Evolutionary conservation across 169 alveolate genomes (phyloP), one percentile per base, ranked within the genome.

Genomic region (Blepharisma undulans): DNA sequence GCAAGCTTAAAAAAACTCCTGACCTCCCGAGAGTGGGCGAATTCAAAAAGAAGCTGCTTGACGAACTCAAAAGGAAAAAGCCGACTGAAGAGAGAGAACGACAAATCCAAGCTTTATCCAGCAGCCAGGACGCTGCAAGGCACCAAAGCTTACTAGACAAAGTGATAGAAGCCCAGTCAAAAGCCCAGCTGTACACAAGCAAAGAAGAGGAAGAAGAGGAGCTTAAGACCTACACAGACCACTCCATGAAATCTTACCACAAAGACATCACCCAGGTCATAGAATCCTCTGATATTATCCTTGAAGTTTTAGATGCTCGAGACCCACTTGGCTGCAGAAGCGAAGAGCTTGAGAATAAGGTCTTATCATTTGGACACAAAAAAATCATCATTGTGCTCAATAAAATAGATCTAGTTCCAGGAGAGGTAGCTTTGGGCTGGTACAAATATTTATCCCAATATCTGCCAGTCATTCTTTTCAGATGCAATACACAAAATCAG

Each of bases 401-500:
- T 93, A 98, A 98, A 91, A 96, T 98, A 14, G 99, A 98, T 92
- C 93, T 98, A 90, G 97, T 98, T 30, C 99, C 99, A n/a, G 94
- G 96, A 30, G 96, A 96, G 33, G 95, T 93, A 18, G 96, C 91
- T 6, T 90, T 78, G 32, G 90, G 92, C 36, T 96, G 97, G 97
- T 81, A 93, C 71, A 77, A 60, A 80, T 87, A 90, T 18, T 89
- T 95, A 90, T 87, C 90, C 86, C 90, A 29, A 12, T 29, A 60
- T 2, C 7, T 25, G 7, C 72, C 89, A 61, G 29, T 87, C 88
- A 33, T 92, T 93, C 71, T 97, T 79, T 95, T 97, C 89, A 92
- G 98, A 93, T 90, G 95, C 25, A 95, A 97, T 86, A 95, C 98
- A 12, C 92, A 97, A 92, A 86, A 92, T 19, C 95, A 97, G 93